Evolutionary conservation across 495 filamentous ascomycete genomes (phyloP), one percentile per base, ranked within the genome.

Genomic region (Aspergillus incahuasiensis): DNA sequence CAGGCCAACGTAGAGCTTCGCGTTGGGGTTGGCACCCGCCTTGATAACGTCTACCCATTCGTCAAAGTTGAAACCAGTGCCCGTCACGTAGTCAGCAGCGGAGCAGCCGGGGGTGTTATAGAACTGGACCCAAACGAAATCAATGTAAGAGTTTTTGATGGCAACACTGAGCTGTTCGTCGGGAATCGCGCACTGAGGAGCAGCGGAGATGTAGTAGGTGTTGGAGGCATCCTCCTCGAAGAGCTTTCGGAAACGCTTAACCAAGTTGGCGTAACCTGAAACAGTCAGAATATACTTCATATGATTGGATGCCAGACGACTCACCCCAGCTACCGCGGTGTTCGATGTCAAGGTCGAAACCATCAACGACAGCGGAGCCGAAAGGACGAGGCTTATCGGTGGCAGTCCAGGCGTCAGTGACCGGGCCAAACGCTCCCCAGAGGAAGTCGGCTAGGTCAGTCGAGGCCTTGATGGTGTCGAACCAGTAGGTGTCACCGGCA

Each of bases 331-430:
- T 28, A 64, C 77, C 60, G 65, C 70, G 56, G 62, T 70, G 58
- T 62, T 88, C 84, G 34, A 86, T 77, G 70, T 87, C 84, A 59
- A 88, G 79, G 59, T 91, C 87, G 55, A 90, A 90, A 3, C 87
- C 86, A 68, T 91, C 87, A 50, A 90, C 66, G 6, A 80, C 69
- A 21, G 80, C 78, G 25, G 75, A 60, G 8, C 79, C 78, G 60
- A 90, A 88, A 1, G 87, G 87, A 53, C 85, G 80, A 55, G 79
- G 76, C 16, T 58, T 65, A 53, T 50, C 47, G 5, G 58, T 58
- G 22, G 48, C 54, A 35, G 64, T 60, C 72, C 74, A 83, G 5
- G 48, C 41, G 18, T 66, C 59, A 0, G 70, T 71, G 7, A 59
- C 48, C 1, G 84, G 83, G 48, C 85, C 85, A 59, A 85, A 88